Base-by-base conservation (phyloP, 768 basidiomycete species). In the Mrakia gelida region DNA sequence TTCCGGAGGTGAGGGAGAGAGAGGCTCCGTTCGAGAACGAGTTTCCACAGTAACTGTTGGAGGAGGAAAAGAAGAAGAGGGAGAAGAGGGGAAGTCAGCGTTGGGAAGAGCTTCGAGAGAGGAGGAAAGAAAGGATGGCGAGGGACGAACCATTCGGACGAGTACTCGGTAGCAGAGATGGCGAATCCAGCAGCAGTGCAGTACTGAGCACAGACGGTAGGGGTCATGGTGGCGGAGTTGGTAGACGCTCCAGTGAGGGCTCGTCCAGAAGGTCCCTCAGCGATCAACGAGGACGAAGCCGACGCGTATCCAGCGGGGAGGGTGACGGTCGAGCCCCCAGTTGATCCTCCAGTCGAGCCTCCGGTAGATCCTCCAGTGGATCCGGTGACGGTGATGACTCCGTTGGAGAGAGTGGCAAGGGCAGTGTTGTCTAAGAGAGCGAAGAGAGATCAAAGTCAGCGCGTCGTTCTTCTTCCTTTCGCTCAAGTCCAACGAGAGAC, bases 161-260 rank as follows among this genome's bases (percentile, higher is more conserved):
- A 45, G 77, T 83, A 84, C 76, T 83, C 82, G 26, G 81, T 34
- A 30, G 80, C 82, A 52, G 80, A 80, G 68, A 80, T 49, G 2
- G 61, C 75, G 49, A 78, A 82, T 21, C 81, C 80, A 2, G 59
- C 71, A 32, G 77, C 49, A 3, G 79, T 32, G 68, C 83, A 83
- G 81, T 74, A 82, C 23, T 80, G 15, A 28, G 79, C 70, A 67
- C 83, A 83, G 45, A 52, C 45, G 34, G 67, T 75, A 32, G 79
- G 61, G n/a, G 83, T 83, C 81, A 81, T 83, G 52, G 71, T 59
- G 18, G 62, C 13, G 10, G 76, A 65, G 30, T 71, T 38, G 63
- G 76, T 80, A 13, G 79, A 80, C 5, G 81, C 80, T 3, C 79
- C 71, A 26, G 79, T 74, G 18, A 83, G 79, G 59, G 82, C 82